Evolutionary conservation across 2,329 filamentous ascomycete species (phyloP), one percentile per base, ranked within the genome.

Genomic region (Colletotrichum tamarilloi): DNA sequence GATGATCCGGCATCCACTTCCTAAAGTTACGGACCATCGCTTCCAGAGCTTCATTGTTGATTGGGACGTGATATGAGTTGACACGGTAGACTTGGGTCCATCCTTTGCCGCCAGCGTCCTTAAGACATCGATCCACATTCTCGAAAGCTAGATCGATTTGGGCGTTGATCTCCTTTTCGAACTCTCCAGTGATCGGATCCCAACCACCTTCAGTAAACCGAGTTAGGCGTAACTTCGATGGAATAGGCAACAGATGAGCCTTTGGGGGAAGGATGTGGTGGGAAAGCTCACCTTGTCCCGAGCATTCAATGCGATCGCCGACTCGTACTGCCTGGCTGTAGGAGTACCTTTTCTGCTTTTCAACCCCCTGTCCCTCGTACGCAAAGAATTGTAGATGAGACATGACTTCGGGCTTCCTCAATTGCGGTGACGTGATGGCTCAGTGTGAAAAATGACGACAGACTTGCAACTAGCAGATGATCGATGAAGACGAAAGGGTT

Each of bases 71-170:
- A 71, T 87, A 89, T 1, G 84, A 84, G 22, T 82, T 84, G 26
- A 89, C 81, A 0, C 82, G 80, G 77, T 79, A 88, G 0, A 91
- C 89, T 70, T 91, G 87, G n/a, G 78, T 77, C 87, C 87, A 90
- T 3, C 88, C 89, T 70, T 87, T 85, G 0, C 87, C 88, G 1
- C 90, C 90, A 0, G 88, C 89, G 19, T 85, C 76, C 32, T 81
- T 82, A 4, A 92, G 79, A 32, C 78, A 81, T 5, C 83, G 77
- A 1, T 92, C 88, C 11, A 91, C 86, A 68, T 92, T 92, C 4
- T 77, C 79, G 76, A 92, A 92, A 0, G 89, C 87, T 64, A 85
- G 82, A 62, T 87, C 86, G 59, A 89, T 86, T 65, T 89, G 82
- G 0, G 79, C 82, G 60, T 84, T 82, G 56, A 87, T 80, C 16